Evolutionary conservation across 768 basidiomycete genomes (phyloP), one percentile per base, ranked within the genome.

Genomic region (Mrakia gelida): DNA sequence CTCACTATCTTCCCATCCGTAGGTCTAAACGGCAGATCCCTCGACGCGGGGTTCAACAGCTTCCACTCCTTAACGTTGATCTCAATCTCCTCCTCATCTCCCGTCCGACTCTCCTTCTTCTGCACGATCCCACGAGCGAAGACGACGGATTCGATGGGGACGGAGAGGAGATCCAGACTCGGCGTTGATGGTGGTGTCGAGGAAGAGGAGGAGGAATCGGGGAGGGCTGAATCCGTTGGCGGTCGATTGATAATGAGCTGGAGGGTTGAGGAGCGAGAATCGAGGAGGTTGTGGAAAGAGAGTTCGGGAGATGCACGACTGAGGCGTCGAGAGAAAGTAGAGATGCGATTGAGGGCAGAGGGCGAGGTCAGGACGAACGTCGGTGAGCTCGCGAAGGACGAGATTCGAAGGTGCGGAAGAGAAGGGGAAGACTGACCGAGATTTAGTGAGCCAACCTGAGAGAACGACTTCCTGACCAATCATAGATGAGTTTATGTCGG

Each of bases 211-310:
- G 28, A 79, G 81, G 28, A 13, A 16, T 11, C 23, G 26, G 9
- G 84, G 80, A 80, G 86, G 82, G 80, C 89, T 88, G 82, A 88
- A 85, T 2, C 16, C 8, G 34, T 34, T n/a, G 63, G 89, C 87
- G 82, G 16, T 18, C 18, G 34, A 9, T 32, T 34, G 62, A 63
- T 9, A 0, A 93, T 88, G 78, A 98, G 90, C 84, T 98, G 95
- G 3, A 91, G 89, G 0, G 87, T 89, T 52, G 92, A 92, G 80
- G 88, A 87, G 15, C 54, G 59, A 62, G 90, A 87, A 84, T 95
- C 94, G 82, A 89, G 91, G 83, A 97, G 88, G 45, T 90, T 91
- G 86, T 92, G 93, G 87, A 98, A 98, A 76, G 92, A 92, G 81
- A 94, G 85, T 72, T 84, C 85, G 84, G 89, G 90, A 75, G 86